Percentiles rank a stretch among this genome's conserved stretches.
These are phyloP conservation scores for Lepraria neglecta DNA, from an alignment of 495 filamentous ascomycete species.

Conservation along the genomic window DNA sequence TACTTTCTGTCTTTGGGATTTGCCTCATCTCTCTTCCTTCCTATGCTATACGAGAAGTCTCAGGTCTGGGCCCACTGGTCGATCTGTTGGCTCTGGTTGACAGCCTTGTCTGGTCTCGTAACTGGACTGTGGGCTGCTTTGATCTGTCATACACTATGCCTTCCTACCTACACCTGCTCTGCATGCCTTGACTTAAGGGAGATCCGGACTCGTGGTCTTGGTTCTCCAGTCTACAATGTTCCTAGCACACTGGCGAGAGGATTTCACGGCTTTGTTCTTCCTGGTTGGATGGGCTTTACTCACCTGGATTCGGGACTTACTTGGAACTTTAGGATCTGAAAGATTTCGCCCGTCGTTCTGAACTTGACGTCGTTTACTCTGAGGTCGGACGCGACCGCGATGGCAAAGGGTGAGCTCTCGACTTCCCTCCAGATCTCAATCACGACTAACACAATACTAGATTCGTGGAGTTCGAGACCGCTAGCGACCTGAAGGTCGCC, in stretches of 20 bases:
- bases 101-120: conserved; percentile 9
- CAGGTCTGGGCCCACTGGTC: conserved; percentile 12
- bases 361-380: conserved; percentile 95
- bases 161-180: conserved; percentile 8
- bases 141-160: neutral
- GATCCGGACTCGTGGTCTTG: conserved; percentile 16
- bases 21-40: conserved; percentile 5
- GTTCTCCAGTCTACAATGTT: conserved; percentile 21
- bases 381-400: conserved; percentile 91
- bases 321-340: conserved; percentile 85
- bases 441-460: conserved; percentile 43
- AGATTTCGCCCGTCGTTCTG: conserved; percentile 96
- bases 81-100: conserved; percentile 1
- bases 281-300: conserved; percentile 30
- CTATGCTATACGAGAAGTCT: neutral
- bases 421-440: conserved; percentile 4
- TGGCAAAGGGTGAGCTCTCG: conserved; percentile 74
- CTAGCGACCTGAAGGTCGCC: conserved; percentile 78
- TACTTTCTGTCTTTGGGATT: conserved; percentile 9
- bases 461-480: conserved; percentile 96
- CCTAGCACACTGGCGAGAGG: conserved; percentile 24
- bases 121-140: conserved; percentile 9
- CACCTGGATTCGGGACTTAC: conserved; percentile 52
- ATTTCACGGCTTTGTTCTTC: conserved; percentile 30
- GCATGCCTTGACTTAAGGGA: conserved; percentile 12